These are phyloP conservation scores for Ogataea trehaloabstinens DNA, from an alignment of 805 yeast genomes.

Conservation along the genomic window DNA sequence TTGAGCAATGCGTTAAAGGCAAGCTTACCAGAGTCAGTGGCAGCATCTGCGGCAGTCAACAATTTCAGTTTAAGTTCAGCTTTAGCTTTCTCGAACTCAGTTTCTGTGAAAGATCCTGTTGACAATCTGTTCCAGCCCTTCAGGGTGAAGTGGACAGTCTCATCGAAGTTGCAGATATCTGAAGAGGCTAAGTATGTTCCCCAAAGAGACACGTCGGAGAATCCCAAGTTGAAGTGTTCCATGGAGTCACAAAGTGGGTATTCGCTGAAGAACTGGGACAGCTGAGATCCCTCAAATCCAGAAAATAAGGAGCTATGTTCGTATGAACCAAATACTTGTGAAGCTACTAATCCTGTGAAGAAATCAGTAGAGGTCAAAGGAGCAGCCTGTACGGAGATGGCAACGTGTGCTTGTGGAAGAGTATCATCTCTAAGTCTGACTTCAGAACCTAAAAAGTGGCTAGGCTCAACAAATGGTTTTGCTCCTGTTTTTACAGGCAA, in stretches of 20 bases:
- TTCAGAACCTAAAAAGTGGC: slow-evolving; percentile 80
- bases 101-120: slow-evolving; percentile 62
- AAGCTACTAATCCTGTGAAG: slow-evolving; percentile 71
- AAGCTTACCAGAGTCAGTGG: slow-evolving; percentile 47
- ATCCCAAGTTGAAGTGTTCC: slow-evolving; percentile 69
- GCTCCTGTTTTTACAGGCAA: slow-evolving; percentile 50
- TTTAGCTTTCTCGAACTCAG: slow-evolving; percentile 79
- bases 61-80: slow-evolving; percentile 64
- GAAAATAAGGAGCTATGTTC: slow-evolving; percentile 54
- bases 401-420: slow-evolving; percentile 72
- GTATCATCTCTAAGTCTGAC: slow-evolving; percentile 88
- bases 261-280: slow-evolving; percentile 66
- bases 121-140: slow-evolving; percentile 88
- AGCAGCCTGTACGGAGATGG: slow-evolving; percentile 77
- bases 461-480: slow-evolving; percentile 45
- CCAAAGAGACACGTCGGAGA: slow-evolving; percentile 80
- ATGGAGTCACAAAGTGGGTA: slow-evolving; percentile 71
- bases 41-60: slow-evolving; percentile 47
- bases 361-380: slow-evolving; percentile 59
- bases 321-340: slow-evolving; percentile 57
- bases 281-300: slow-evolving; percentile 62
- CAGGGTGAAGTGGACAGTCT: slow-evolving; percentile 74
- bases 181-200: slow-evolving; percentile 71
- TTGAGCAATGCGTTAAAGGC: slow-evolving; percentile 58
- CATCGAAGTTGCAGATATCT: slow-evolving; percentile 63